Conservation (phyloP, 2,329 filamentous ascomycete genomes). For the Scedosporium aurantiacum region DNA sequence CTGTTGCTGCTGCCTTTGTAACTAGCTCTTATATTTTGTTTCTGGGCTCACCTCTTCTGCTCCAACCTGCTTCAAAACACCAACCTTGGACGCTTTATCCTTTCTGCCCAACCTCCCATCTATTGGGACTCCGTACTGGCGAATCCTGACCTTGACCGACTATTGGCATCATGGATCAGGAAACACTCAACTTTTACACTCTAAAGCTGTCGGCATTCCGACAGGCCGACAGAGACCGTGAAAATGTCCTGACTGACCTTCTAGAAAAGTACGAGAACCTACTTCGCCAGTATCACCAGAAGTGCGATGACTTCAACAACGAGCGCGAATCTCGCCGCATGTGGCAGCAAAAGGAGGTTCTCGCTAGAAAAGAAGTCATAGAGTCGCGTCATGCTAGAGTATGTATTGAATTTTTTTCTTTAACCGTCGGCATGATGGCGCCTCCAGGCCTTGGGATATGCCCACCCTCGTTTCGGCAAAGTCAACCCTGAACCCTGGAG, state of each 20-base stretch:
- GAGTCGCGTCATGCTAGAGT: conserved; percentile 10
- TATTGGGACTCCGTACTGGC: background rate
- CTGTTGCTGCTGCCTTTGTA: too few species aligned
- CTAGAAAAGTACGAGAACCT: conserved; percentile 6
- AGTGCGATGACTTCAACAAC: conserved; percentile 12
- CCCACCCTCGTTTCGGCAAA: too few species aligned
- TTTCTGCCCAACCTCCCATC: background rate
- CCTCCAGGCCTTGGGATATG: too few species aligned
- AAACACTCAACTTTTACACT: background rate
- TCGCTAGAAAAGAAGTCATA: conserved; percentile 4
- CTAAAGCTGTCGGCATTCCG: conserved; percentile 5
- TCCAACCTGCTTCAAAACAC: too few species aligned
- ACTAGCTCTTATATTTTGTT: too few species aligned
- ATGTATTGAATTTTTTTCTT: background rate
- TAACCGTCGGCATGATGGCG: too few species aligned
- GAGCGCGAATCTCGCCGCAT: conserved; percentile 13
- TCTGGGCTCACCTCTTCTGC: too few species aligned
- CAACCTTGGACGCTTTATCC: background rate
- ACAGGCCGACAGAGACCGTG: conserved; percentile 2
- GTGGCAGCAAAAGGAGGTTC: conserved; percentile 10
- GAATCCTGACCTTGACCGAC: background rate
- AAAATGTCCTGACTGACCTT: conserved; percentile 5
- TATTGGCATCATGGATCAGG: background rate
- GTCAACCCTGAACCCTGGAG: background rate
- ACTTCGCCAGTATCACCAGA: conserved; percentile 6